Evolutionary conservation across 257 asterid genomes (phyloP).

Genomic region (Solanum etuberosum): DNA sequence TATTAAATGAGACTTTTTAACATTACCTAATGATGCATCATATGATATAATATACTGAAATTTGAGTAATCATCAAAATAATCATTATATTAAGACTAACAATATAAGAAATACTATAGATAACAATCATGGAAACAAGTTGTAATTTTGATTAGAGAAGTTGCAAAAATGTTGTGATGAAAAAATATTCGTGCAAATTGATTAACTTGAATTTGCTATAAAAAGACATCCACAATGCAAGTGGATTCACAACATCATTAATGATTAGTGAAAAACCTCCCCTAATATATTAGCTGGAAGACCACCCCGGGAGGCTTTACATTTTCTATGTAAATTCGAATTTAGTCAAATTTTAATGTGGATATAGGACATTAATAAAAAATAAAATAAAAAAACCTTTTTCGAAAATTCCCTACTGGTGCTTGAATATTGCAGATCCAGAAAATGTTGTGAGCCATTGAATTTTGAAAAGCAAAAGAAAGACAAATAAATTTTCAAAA

Average conservation of each 20-base stretch:
- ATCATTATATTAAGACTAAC: background rate
- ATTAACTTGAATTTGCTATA: background rate
- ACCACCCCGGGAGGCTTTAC: too few species aligned
- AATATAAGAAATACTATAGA: background rate
- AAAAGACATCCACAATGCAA: background rate
- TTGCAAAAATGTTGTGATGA: background rate
- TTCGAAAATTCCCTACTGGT: background rate
- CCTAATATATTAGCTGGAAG: background rate
- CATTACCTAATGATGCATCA: too few species aligned
- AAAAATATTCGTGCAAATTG: background rate
- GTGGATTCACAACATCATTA: background rate
- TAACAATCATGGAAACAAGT: background rate
- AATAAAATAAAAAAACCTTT: too few species aligned
- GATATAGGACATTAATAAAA: too few species aligned
- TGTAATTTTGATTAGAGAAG: background rate
- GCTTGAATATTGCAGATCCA: background rate
- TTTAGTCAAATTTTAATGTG: too few species aligned
- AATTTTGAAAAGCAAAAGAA: background rate
- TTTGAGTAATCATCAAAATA: too few species aligned
- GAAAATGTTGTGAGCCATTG: background rate
- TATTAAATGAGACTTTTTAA: too few species aligned
- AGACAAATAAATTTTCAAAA: background rate
- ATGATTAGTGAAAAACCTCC: background rate
- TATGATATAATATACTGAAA: too few species aligned
- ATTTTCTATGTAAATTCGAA: too few species aligned